These are phyloP conservation scores for Barnettozyma sp. DNA, from an alignment of 805 yeast species.

Conservation along the genomic window DNA sequence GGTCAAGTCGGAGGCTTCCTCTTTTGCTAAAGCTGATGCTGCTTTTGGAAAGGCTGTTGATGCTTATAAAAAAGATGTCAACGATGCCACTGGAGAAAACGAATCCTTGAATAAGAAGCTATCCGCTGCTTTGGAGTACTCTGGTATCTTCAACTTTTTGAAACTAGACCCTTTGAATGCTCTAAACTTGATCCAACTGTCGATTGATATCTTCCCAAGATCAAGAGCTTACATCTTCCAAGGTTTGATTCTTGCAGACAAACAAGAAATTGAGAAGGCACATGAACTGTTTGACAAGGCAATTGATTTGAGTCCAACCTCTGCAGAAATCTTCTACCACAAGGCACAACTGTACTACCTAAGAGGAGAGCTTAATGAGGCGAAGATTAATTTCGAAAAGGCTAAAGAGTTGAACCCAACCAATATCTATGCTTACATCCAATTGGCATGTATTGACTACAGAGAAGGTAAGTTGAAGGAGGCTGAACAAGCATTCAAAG, in stretches of 20 bases:
- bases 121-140: slow-evolving; percentile 76
- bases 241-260: slow-evolving; percentile 80
- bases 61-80: slow-evolving; percentile 30
- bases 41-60: slow-evolving; percentile 50
- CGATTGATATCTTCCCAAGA: slow-evolving; percentile 65
- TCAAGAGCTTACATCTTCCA: slow-evolving; percentile 76
- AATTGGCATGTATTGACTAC: slow-evolving; percentile 87
- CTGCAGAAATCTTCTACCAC: slow-evolving; percentile 86
- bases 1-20: slow-evolving; percentile 34
- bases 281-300: slow-evolving; percentile 71
- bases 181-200: slow-evolving; percentile 52
- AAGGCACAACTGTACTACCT: slow-evolving; percentile 88
- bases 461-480: slow-evolving; percentile 55
- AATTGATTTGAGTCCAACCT: slow-evolving; percentile 54
- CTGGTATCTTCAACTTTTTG: slow-evolving; percentile 78
- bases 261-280: slow-evolving; percentile 60
- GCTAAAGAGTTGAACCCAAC: slow-evolving; percentile 67
- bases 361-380: slow-evolving; percentile 64
- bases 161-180: slow-evolving; percentile 66
- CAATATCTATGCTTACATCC: slow-evolving; percentile 82
- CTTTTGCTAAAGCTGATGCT: slow-evolving; percentile 33
- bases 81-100: slow-evolving; percentile 20
- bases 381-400: slow-evolving; percentile 66
- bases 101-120: slow-evolving; percentile 31
- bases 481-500: slow-evolving; percentile 60